Conservation (phyloP, 768 basidiomycete genomes). For the Ramaria sp. region DNA sequence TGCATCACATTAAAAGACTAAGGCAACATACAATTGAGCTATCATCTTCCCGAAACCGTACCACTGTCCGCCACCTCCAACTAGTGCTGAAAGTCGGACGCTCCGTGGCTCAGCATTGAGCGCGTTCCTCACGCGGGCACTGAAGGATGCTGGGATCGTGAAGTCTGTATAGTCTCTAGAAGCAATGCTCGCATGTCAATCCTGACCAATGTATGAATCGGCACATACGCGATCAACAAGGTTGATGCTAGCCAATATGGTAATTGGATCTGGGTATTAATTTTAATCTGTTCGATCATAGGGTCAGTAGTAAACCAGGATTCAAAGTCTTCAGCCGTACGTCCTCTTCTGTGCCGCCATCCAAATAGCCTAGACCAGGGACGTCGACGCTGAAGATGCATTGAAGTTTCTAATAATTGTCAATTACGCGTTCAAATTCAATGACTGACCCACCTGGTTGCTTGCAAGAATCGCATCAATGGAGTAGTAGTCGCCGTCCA, state of each 20-base stretch:
- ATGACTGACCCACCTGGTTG: conserved; percentile 53
- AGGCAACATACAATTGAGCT: conserved; percentile 59
- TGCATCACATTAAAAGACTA: not conserved
- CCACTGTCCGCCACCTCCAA: conserved; percentile 84
- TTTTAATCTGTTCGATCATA: conserved; percentile 48
- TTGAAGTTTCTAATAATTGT: conserved; percentile 62
- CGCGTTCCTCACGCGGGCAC: conserved; percentile 68
- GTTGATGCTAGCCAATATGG: conserved; percentile 90
- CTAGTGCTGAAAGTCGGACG: conserved; percentile 71
- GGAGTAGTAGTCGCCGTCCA: conserved; percentile 65
- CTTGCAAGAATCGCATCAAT: conserved; percentile 86
- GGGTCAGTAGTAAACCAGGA: conserved; percentile 1
- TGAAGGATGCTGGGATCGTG: conserved; percentile 71
- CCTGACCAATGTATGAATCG: not conserved
- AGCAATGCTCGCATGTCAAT: not conserved
- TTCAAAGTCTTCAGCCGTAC: conserved; percentile 29
- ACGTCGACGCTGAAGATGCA: conserved; percentile 87
- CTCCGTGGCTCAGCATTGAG: conserved; percentile 81
- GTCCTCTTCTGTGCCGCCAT: conserved; percentile 75
- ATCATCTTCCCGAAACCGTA: conserved; percentile 86
- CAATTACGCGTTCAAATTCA: not conserved
- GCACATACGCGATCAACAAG: conserved; percentile 62
- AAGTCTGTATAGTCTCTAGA: conserved; percentile 82
- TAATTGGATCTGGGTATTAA: conserved; percentile 64
- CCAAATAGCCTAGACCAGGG: conserved; percentile 79